phyloP scores from a whole-genome alignment of 202 grass and related monocot genomes.

The Zizania palustris region DNA sequence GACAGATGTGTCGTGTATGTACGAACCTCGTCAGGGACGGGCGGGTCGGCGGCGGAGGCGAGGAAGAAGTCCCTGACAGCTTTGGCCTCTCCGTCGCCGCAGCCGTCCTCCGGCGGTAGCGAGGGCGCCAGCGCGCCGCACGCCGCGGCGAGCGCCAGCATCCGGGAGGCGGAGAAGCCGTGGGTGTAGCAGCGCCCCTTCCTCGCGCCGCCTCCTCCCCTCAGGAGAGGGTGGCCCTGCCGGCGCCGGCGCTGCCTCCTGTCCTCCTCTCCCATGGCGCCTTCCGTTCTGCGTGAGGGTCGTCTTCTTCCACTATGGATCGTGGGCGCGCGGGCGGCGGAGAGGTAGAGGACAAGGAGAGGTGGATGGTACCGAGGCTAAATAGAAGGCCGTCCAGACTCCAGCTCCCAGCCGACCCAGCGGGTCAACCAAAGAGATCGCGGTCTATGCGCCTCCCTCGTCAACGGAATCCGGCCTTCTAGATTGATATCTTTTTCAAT shows the following conservation, averaged over 20 bases:
- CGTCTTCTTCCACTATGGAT: not conserved
- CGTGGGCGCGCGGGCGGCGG: too few species aligned
- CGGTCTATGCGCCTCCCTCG: too few species aligned
- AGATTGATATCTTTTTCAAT: too few species aligned
- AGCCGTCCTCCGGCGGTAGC: slow-evolving; percentile 38
- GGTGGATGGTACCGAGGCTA: too few species aligned
- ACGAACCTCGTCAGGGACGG: slow-evolving; percentile 66
- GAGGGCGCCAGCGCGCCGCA: slow-evolving; percentile 70
- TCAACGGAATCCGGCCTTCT: too few species aligned
- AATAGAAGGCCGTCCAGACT: too few species aligned
- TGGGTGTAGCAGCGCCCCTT: slow-evolving; percentile 60
- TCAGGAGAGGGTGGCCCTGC: slow-evolving; percentile 65
- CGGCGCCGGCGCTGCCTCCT: slow-evolving; percentile 2
- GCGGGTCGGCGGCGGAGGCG: slow-evolving; percentile 71
- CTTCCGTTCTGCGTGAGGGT: not conserved
- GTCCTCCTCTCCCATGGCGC: slow-evolving; percentile 40
- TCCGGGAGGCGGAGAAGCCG: slow-evolving; percentile 77
- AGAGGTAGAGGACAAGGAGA: too few species aligned
- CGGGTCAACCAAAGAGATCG: too few species aligned
- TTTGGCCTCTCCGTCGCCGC: slow-evolving; percentile 20
- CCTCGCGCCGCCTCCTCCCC: slow-evolving; percentile 46
- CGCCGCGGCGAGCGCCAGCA: slow-evolving; percentile 54
- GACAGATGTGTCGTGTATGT: not conserved
- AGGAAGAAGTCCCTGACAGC: slow-evolving; percentile 57
- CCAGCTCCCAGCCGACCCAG: too few species aligned